Evolutionary conservation across 2,329 filamentous ascomycete species (phyloP).

Genomic region (Bipolaris victoriae): DNA sequence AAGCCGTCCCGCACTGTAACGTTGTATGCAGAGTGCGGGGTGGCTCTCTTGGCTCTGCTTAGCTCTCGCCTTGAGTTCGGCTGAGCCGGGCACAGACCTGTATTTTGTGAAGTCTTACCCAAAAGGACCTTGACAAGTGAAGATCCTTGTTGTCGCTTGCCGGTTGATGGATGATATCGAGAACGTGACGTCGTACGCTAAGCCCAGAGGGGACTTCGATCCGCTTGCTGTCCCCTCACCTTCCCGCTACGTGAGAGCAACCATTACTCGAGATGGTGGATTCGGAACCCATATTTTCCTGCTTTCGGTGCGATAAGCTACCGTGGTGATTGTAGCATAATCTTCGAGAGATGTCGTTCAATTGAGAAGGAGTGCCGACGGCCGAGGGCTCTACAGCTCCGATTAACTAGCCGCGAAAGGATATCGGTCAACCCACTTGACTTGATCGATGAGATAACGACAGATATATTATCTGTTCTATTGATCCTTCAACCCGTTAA

Average conservation of each 20-base stretch:
- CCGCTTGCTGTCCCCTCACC: constrained; percentile 9
- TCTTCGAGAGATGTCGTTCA: too few relatives aligned
- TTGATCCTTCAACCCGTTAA: neutral
- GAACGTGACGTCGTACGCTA: constrained; percentile 10
- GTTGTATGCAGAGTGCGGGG: constrained; percentile 27
- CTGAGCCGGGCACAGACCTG: neutral
- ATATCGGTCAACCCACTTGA: too few relatives aligned
- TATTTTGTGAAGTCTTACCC: constrained; percentile 2
- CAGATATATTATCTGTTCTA: neutral
- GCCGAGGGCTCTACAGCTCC: too few relatives aligned
- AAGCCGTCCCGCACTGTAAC: constrained; percentile 19
- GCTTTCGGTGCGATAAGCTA: too few relatives aligned
- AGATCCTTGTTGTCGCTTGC: constrained; percentile 1
- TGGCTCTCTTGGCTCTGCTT: constrained; percentile 29
- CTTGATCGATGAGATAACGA: too few relatives aligned
- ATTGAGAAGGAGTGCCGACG: too few relatives aligned
- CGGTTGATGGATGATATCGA: neutral
- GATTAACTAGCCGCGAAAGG: too few relatives aligned
- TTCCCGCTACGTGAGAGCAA: constrained; percentile 5
- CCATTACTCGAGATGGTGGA: neutral
- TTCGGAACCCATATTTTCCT: neutral
- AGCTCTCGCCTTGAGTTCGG: constrained; percentile 4
- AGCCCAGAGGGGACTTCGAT: neutral
- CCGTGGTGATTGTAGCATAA: neutral
- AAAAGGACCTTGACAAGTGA: constrained; percentile 1